phyloP scores from a whole-genome alignment of 768 basidiomycete species.

The Rubroboletus pulcherrimus region DNA sequence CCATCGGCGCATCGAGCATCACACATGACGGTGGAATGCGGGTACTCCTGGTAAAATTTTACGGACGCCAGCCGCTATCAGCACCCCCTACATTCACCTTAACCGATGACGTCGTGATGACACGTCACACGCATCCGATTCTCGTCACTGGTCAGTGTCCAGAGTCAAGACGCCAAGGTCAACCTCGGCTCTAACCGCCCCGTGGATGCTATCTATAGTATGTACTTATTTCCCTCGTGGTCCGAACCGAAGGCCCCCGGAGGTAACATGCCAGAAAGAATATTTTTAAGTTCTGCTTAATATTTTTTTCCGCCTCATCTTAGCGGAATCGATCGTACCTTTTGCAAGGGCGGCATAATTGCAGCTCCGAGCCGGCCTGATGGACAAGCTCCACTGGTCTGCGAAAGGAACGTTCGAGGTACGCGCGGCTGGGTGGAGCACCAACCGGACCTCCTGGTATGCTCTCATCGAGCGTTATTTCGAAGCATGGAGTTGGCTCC shows the following conservation, averaged over 20 bases:
- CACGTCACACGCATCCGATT: neutral
- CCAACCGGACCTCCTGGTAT: neutral
- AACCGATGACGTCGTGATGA: no score
- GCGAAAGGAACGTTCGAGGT: neutral
- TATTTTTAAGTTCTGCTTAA: no score
- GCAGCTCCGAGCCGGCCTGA: neutral
- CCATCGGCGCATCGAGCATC: neutral
- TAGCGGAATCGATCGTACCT: no score
- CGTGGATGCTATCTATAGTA: neutral
- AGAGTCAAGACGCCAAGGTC: neutral
- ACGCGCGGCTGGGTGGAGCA: neutral
- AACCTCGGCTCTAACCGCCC: neutral
- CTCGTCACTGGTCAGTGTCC: neutral
- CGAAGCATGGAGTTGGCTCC: neutral
- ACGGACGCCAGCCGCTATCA: neutral
- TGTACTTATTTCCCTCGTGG: neutral
- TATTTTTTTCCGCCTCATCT: no score
- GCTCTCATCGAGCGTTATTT: neutral
- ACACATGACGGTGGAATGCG: neutral
- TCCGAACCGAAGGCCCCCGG: neutral
- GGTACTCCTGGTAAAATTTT: neutral
- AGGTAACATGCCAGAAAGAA: no score
- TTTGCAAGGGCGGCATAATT: neutral
- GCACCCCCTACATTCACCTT: neutral
- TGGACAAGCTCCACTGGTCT: neutral